Evolutionary conservation across 805 yeast species (phyloP), one percentile per base, ranked within the genome.

Genomic region (Starmerella riodocensis): DNA sequence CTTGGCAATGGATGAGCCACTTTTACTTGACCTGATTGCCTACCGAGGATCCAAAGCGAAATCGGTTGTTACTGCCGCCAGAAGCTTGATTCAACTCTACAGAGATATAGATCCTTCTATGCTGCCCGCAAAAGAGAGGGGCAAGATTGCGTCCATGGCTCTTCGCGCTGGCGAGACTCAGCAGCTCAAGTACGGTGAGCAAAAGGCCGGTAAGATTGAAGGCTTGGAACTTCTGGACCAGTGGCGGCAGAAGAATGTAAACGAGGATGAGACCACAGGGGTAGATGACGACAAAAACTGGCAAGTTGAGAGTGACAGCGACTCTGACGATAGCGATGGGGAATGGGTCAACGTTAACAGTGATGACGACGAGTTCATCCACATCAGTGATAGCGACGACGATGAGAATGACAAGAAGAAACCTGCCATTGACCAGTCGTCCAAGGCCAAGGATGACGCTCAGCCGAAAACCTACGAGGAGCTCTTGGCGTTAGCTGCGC

Each of bases 51-150:
- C 96, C 21, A 91, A 91, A 60, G 70, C 95, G 30, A 91, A 91
- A 63, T 75, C 94, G 12, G 99, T 91, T 22, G 76, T 77, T 65
- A 81, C 78, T 75, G 98, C 97, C 34, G 95, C 98, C 1, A 74
- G 93, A 52, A 73, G 91, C 4, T 69, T 91, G 61, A 74, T 91
- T 42, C 64, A 91, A 0, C 66, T 91, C 39, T 91, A 82, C 61
- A 73, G 99, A 61, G 96, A 86, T 46, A 78, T 86, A 41, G 96
- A 95, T 2, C 99, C 99, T 5, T 94, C 88, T 48, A 82, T 91
- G 96, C 70, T 91, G 52, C 69, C 72, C 39, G 70, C 76, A 51
- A 85, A 84, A 56, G 97, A 91, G 57, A 73, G 98, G 58, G 99
- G 98, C 57, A 88, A 91, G 63, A 64, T 68, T 19, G 97, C 95